Percentiles rank a stretch among this genome's conserved stretches.
These are phyloP conservation scores for Aspergillus aculeatus DNA, from an alignment of 2,329 filamentous ascomycete species.

Conservation along the genomic window DNA sequence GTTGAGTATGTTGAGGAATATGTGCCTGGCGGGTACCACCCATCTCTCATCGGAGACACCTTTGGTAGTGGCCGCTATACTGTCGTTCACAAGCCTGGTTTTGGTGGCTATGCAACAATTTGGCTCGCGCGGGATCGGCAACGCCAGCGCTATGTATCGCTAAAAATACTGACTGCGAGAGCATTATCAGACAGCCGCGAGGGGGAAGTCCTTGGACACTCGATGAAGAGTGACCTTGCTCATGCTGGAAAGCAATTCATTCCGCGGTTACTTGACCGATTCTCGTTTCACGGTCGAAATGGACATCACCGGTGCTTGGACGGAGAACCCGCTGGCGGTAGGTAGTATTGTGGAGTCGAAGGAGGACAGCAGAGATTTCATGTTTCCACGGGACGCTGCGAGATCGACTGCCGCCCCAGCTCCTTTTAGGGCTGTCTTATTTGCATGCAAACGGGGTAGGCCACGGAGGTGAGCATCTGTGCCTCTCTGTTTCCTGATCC, in stretches of 20 bases:
- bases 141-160: not conserved
- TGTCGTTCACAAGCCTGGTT: slow-evolving; percentile 6
- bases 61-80: slow-evolving; percentile 6
- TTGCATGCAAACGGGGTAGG: not conserved
- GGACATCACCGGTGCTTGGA: slow-evolving; percentile 4
- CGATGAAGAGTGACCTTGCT: not conserved
- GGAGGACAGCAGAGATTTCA: not conserved
- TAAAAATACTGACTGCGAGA: slow-evolving; percentile 3
- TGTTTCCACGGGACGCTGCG: slow-evolving; percentile 4
- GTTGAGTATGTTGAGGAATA: not conserved
- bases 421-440: slow-evolving; percentile 1
- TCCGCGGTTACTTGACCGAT: not conserved
- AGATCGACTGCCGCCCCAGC: slow-evolving; percentile 3
- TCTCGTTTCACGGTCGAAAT: slow-evolving; percentile 1
- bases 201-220: not conserved
- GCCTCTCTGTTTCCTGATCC: not conserved
- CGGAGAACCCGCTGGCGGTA: slow-evolving; percentile 2
- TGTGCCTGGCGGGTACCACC: slow-evolving; percentile 6
- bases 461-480: not conserved
- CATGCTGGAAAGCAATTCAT: not conserved
- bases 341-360: slow-evolving; percentile 1
- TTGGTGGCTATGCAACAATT: slow-evolving; percentile 1
- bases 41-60: slow-evolving; percentile 1
- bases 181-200: not conserved
- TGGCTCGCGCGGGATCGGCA: slow-evolving; percentile 6